Evolutionary conservation across 441 rosid genomes (phyloP), one percentile per base, ranked within the genome.

Genomic region (Croton laevigatus): DNA sequence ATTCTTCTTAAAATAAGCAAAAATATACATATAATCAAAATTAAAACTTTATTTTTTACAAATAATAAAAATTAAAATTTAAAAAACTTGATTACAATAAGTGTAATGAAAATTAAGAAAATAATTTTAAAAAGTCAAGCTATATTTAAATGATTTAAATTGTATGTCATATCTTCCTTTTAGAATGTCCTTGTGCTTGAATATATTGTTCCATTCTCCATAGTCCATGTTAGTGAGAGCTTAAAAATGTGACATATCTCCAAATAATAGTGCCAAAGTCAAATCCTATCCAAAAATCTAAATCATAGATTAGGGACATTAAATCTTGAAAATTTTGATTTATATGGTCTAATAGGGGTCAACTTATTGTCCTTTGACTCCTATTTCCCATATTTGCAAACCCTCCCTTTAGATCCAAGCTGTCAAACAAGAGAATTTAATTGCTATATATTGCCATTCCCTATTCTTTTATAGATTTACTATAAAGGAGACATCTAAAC

Each of bases 401-500:
- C 4, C 16, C 6, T 0, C 6, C 32, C 5, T 40, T 17, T 38
- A 20, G 38, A 62, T 6, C 22, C 23, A 70, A 17, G 8, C 20
- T 22, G 22, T 10, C 36, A 1, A 27, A 7, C 36, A 1, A 40
- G 9, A 13, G 27, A 5, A 52, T 40, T 8, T 11, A 8, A 23
- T 16, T 6, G 65, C 6, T 71, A 22, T 1, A 60, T 60, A 37
- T 20, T 20, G 32, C 73, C 32, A 20, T 53, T 3, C 7, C 13
- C 8, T 40, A 52, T 73, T 37, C 66, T 72, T n/a, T 59, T 48
- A 40, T 61, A 51, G 66, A 1, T 53, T 66, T 59, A 46, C 34
- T 22, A 59, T 1, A 44, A 48, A 49, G 45, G 65, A 68, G 65
- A 69, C 73, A 69, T 23, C 73, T 69, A 70, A 69, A 12, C 27